Percentiles rank a stretch among this genome's conserved stretches.
phyloP scores from a whole-genome alignment of 2,329 filamentous ascomycete species.

The Lasiodiplodia hormozganensis region DNA sequence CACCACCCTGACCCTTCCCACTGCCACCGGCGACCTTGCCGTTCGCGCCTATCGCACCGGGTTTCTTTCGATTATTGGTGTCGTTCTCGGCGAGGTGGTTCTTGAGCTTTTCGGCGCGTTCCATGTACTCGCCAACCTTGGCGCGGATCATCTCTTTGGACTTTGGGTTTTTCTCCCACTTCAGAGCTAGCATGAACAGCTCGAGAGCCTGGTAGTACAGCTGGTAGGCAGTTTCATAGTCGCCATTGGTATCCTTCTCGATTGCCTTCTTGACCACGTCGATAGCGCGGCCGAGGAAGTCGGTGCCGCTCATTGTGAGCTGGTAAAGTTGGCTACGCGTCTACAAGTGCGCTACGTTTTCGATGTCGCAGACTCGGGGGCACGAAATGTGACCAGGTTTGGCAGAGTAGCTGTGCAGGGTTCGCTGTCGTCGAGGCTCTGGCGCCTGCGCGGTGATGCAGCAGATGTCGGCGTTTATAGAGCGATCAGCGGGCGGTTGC shows the following conservation, averaged over 20 bases:
- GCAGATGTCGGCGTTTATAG: conserved; percentile 18
- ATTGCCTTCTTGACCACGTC: conserved; percentile 97
- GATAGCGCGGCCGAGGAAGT: conserved; percentile 96
- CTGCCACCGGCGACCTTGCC: conserved; percentile 69
- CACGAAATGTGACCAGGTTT: neutral
- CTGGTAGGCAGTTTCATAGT: conserved; percentile 97
- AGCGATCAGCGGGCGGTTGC: conserved; percentile 15
- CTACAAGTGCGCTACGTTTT: conserved; percentile 1
- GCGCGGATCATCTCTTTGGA: conserved; percentile 97
- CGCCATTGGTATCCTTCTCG: conserved; percentile 90
- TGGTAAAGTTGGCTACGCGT: conserved; percentile 30
- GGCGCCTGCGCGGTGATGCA: conserved; percentile 6
- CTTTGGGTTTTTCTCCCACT: conserved; percentile 99
- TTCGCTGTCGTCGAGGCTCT: conserved; percentile 4
- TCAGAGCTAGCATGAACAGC: conserved; percentile 97
- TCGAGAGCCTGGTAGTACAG: conserved; percentile 95
- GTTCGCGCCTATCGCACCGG: conserved; percentile 75
- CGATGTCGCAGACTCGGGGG: neutral
- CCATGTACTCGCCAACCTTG: conserved; percentile 97
- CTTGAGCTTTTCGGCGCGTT: conserved; percentile 97
- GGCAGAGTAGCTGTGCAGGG: neutral
- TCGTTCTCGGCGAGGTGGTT: conserved; percentile 81
- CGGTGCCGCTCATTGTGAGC: conserved; percentile 84
- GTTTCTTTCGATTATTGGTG: conserved; percentile 69
- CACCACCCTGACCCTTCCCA: conserved; percentile 66